Percentiles rank a stretch among this genome's conserved stretches.
Conservation (phyloP, 2,329 filamentous ascomycete genomes). For the Colletotrichum sp. region DNA sequence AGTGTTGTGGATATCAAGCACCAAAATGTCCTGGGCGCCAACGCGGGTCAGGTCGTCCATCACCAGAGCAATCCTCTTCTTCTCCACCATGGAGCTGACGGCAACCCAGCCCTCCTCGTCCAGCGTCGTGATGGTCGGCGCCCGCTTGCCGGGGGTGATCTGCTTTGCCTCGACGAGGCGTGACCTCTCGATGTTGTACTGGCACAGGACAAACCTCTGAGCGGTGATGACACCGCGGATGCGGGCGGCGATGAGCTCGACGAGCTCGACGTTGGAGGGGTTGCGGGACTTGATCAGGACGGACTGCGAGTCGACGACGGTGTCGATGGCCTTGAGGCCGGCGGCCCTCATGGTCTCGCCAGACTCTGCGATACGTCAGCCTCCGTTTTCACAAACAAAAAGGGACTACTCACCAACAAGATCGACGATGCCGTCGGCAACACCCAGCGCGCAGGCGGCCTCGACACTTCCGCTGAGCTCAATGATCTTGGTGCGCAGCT, state of each 20-base stretch:
- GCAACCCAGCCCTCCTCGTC: slow-evolving; percentile 93
- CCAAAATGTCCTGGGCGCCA: slow-evolving; percentile 85
- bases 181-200: slow-evolving; percentile 86
- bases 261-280: slow-evolving; percentile 79
- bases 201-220: slow-evolving; percentile 91
- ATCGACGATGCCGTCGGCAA: slow-evolving; percentile 97
- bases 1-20: slow-evolving; percentile 85
- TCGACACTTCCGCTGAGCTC: slow-evolving; percentile 97
- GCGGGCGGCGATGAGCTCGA: slow-evolving; percentile 83
- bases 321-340: slow-evolving; percentile 92
- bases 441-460: slow-evolving; percentile 92
- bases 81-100: slow-evolving; percentile 92
- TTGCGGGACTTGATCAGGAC: slow-evolving; percentile 91
- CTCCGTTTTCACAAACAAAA: background rate
- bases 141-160: slow-evolving; percentile 92
- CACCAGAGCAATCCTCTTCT: slow-evolving; percentile 80
- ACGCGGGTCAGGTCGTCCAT: slow-evolving; percentile 84
- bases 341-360: slow-evolving; percentile 98
- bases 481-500: slow-evolving; percentile 85
- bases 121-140: slow-evolving; percentile 87
- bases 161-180: slow-evolving; percentile 70
- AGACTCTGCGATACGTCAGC: slow-evolving; percentile 69
- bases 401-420: slow-evolving; percentile 76
- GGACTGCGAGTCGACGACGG: slow-evolving; percentile 85
- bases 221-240: slow-evolving; percentile 95